Evolutionary conservation across 441 rosid genomes (phyloP).

Genomic region (Pelargonium cotyledonis): DNA sequence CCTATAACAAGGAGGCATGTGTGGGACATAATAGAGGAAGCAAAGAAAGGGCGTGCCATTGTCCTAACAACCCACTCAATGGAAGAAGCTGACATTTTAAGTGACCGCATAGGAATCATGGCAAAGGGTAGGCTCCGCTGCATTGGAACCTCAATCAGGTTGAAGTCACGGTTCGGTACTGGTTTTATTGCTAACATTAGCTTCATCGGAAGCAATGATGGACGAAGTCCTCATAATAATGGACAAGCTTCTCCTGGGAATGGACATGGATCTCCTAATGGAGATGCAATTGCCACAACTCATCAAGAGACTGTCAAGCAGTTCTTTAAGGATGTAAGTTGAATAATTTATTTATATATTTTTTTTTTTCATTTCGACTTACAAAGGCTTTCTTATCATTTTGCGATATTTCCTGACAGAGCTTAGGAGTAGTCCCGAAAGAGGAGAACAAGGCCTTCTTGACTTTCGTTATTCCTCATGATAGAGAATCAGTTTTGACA

Average conservation of each 20-base stretch:
- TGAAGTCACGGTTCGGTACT: slow-evolving; percentile 77
- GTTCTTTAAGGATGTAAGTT: slow-evolving; percentile 60
- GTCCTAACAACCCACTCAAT: slow-evolving; percentile 86
- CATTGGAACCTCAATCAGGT: slow-evolving; percentile 76
- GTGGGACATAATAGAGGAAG: slow-evolving; percentile 80
- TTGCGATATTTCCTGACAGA: slow-evolving; percentile 33
- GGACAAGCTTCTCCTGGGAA: slow-evolving; percentile 31
- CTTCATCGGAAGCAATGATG: slow-evolving; percentile 42
- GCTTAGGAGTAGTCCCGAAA: slow-evolving; percentile 48
- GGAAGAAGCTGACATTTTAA: slow-evolving; percentile 90
- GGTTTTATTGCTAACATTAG: slow-evolving; percentile 75
- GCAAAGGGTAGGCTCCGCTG: slow-evolving; percentile 93
- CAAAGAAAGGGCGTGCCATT: slow-evolving; percentile 80
- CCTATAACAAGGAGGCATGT: slow-evolving; percentile 91
- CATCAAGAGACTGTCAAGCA: slow-evolving; percentile 49
- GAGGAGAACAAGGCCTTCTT: slow-evolving; percentile 73
- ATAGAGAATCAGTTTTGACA: slow-evolving; percentile 53
- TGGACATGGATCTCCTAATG: slow-evolving; percentile 29
- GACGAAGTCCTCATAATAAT: slow-evolving; percentile 28
- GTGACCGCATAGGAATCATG: slow-evolving; percentile 93
- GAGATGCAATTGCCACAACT: slow-evolving; percentile 21
- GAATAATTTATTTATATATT: slow-evolving; percentile 3
- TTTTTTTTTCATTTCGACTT: slow-evolving; percentile 6
- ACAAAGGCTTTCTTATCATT: slow-evolving; percentile 19
- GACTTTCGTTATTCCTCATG: slow-evolving; percentile 80